These are phyloP conservation scores for Globisporangium okanoganense DNA, from an alignment of 352 stramenopile genomes.

Conservation along the genomic window DNA sequence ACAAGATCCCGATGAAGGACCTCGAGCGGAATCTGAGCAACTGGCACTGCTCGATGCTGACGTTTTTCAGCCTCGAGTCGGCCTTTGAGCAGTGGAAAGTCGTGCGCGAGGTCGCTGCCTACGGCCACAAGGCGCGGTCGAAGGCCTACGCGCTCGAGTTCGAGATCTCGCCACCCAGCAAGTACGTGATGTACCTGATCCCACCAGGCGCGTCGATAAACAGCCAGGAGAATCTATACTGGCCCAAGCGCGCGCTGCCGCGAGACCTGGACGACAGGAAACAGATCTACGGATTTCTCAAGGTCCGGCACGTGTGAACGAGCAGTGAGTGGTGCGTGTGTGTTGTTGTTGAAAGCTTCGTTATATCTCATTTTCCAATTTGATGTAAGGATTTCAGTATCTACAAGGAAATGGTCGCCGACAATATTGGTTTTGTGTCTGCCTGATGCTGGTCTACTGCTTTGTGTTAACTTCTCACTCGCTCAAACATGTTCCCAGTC, in stretches of 20 bases:
- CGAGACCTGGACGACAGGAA: constrained; percentile 44
- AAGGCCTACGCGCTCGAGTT: constrained; percentile 43
- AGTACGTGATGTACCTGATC: constrained; percentile 62
- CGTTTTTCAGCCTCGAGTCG: constrained; percentile 63
- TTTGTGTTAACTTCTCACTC: neutral
- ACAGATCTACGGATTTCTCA: constrained; percentile 60
- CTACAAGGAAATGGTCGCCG: neutral
- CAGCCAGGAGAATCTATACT: constrained; percentile 71
- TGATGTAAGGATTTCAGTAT: neutral
- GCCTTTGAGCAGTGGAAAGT: constrained; percentile 71
- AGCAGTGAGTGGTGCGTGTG: neutral
- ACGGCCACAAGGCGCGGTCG: constrained; percentile 59
- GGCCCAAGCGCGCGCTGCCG: constrained; percentile 44
- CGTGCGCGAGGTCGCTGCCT: constrained; percentile 57
- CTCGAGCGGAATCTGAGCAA: constrained; percentile 43
- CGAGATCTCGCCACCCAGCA: constrained; percentile 30
- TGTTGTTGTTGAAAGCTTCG: neutral
- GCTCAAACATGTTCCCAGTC: neutral
- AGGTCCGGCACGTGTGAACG: constrained; percentile 28
- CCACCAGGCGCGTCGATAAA: constrained; percentile 74
- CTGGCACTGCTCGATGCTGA: constrained; percentile 34
- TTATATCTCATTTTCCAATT: neutral
- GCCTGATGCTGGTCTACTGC: neutral
- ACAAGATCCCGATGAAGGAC: constrained; percentile 33
- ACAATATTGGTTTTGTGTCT: neutral